Evolutionary conservation across 2,329 filamentous ascomycete species (phyloP), one percentile per base, ranked within the genome.

Genomic region (Colletotrichum orbiculare): DNA sequence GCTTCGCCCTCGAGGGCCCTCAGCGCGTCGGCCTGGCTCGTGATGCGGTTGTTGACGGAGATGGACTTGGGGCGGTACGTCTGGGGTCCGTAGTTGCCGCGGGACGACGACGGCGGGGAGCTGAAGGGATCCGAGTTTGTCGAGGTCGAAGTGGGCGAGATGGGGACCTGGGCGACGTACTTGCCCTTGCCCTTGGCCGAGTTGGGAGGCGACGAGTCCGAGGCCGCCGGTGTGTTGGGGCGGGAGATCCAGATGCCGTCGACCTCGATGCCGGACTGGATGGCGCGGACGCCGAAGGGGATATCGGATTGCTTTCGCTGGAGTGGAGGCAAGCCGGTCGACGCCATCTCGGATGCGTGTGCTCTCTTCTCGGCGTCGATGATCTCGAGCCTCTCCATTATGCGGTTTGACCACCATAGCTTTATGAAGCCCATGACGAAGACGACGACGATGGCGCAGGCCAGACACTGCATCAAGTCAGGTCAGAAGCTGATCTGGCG

Each of bases 211-310:
- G 56, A 54, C 2, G 45, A 2, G 15, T 62, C 62, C 25, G 25
- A 25, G 39, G 33, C 38, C n/a, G 54, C 72, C 10, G 82, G 79
- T 10, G 81, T 81, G 9, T 79, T 77, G 48, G 83, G 81, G 55
- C 81, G 80, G 33, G 88, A 89, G 54, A 91, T 87, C 89, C 91
- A 93, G 54, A 97, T 94, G 4, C 93, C 94, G 68, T 97, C 92
- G 8, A 97, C 87, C 73, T 95, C 87, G 47, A 96, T 83, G 6
- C 94, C 94, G 70, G 87, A 91, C 75, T 97, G 90, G 50, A 97
- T 87, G 7, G 94, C 94, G 70, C 91, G 89, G 57, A 96, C 87
- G 17, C 95, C 94, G 72, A 97, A 97, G 0, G 93, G 94, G 41
- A 96, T 87, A 6, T 75, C 68, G 8, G 45, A 52, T 77, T 76